Evolutionary conservation across 495 filamentous ascomycete genomes (phyloP).

Genomic region (Penicillium flavigenum): DNA sequence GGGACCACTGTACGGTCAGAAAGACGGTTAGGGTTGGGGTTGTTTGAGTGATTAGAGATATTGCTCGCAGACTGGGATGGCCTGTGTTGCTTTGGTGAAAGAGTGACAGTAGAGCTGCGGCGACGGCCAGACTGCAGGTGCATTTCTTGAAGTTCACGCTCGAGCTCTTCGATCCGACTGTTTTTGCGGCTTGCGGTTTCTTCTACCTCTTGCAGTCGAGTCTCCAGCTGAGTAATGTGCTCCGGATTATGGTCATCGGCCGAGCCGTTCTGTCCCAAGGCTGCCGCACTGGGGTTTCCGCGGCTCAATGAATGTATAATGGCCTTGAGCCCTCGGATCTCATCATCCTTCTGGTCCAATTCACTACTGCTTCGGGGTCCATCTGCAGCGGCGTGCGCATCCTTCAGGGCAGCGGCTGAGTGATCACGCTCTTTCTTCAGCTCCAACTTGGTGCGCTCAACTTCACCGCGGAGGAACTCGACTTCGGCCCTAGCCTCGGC

Average conservation of each 20-base stretch:
- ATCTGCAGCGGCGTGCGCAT: constrained; percentile 50
- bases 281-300: constrained; percentile 51
- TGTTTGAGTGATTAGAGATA: constrained; percentile 23
- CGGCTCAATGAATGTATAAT: constrained; percentile 94
- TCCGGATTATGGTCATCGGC: constrained; percentile 32
- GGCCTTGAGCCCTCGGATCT: constrained; percentile 93
- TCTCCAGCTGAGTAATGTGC: constrained; percentile 57
- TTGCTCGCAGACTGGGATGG: constrained; percentile 35
- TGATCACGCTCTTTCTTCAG: constrained; percentile 87
- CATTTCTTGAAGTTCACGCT: constrained; percentile 77
- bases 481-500: constrained; percentile 95
- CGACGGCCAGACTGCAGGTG: constrained; percentile 30
- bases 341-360: constrained; percentile 91
- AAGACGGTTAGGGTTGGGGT: constrained; percentile 42
- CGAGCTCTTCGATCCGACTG: constrained; percentile 82
- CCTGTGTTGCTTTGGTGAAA: constrained; percentile 42
- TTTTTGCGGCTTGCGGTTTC: constrained; percentile 67
- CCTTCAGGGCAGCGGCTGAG: constrained; percentile 62
- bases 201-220: constrained; percentile 74
- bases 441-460: constrained; percentile 90
- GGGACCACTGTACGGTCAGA: constrained; percentile 51
- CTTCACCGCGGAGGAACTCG: constrained; percentile 93
- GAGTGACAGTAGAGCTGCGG: constrained; percentile 47
- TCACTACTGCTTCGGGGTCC: constrained; percentile 60
- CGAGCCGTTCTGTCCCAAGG: constrained; percentile 30